Evolutionary conservation across 2,329 filamentous ascomycete genomes (phyloP).

Genomic region (Aspergillus aculeatus): DNA sequence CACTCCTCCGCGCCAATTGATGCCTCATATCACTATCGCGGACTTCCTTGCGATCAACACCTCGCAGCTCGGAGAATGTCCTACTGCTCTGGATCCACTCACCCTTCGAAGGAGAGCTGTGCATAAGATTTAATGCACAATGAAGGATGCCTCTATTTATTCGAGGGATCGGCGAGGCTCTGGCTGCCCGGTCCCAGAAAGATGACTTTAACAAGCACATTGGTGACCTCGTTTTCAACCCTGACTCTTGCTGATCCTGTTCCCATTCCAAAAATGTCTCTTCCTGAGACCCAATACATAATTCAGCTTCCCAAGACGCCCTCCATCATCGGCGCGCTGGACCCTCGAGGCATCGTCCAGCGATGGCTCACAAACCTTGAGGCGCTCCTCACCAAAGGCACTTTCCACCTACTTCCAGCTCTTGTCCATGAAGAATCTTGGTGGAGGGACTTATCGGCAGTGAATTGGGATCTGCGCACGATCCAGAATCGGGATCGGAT

Average conservation of each 20-base stretch:
- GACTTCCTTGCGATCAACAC: background rate
- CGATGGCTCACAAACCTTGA: constrained; percentile 34
- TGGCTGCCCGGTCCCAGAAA: background rate
- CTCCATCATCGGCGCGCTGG: constrained; percentile 2
- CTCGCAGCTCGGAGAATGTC: background rate
- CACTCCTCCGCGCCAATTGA: background rate
- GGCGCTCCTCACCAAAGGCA: constrained; percentile 19
- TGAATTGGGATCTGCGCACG: constrained; percentile 43
- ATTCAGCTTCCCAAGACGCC: constrained; percentile 32
- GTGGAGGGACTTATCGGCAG: constrained; percentile 43
- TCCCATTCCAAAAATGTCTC: constrained; percentile 14
- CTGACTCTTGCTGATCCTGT: background rate
- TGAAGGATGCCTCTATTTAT: background rate
- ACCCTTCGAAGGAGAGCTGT: background rate
- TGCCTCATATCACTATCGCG: background rate
- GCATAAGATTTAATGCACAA: no score
- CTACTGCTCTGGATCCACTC: background rate
- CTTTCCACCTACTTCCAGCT: constrained; percentile 16
- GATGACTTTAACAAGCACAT: background rate
- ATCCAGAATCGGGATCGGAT: constrained; percentile 34
- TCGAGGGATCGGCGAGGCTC: background rate
- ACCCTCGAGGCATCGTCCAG: constrained; percentile 29
- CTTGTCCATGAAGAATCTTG: constrained; percentile 42
- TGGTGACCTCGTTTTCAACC: background rate
- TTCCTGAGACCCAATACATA: constrained; percentile 26